Conservation (phyloP, 495 filamentous ascomycete genomes). For the Talaromyces trachyspermus region DNA sequence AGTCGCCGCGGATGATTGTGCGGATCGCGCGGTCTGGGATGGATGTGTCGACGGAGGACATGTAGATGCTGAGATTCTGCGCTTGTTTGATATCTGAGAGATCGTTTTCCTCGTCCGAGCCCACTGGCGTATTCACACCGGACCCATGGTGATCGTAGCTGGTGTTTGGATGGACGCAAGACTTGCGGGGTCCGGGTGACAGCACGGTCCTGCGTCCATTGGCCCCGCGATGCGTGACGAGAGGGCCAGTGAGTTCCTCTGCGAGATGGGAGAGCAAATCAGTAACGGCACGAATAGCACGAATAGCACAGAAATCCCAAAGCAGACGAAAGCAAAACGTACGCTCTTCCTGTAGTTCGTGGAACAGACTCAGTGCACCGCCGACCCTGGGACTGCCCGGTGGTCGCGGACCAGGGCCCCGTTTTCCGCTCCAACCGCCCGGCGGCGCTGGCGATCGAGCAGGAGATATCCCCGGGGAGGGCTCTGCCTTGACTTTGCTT, state of each 20-base stretch:
- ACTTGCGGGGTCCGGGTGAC: constrained; percentile 34
- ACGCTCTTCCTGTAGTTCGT: constrained; percentile 73
- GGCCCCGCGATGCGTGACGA: constrained; percentile 7
- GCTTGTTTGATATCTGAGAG: constrained; percentile 76
- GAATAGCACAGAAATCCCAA: neutral
- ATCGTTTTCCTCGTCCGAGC: constrained; percentile 82
- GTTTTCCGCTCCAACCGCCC: constrained; percentile 17
- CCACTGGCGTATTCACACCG: constrained; percentile 65
- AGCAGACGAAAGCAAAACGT: constrained; percentile 27
- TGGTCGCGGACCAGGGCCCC: constrained; percentile 22
- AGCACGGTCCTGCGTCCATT: constrained; percentile 7
- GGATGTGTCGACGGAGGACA: constrained; percentile 66
- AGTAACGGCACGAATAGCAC: neutral
- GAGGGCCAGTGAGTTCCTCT: constrained; percentile 5
- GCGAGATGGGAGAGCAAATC: too few relatives aligned
- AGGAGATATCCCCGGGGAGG: constrained; percentile 3
- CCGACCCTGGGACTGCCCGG: constrained; percentile 25
- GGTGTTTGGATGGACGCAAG: constrained; percentile 71
- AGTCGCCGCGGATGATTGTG: constrained; percentile 85
- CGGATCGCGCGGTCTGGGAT: constrained; percentile 77
- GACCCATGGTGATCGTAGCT: constrained; percentile 68
- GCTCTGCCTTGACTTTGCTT: constrained; percentile 17
- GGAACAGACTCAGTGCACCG: constrained; percentile 48
- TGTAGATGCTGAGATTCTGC: constrained; percentile 70
- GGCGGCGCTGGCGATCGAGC: constrained; percentile 4